Percentiles rank a stretch among this genome's conserved stretches.
These are phyloP conservation scores for Dalbergia cochinchinensis DNA, from an alignment of 306 rosid genomes.

Conservation along the genomic window DNA sequence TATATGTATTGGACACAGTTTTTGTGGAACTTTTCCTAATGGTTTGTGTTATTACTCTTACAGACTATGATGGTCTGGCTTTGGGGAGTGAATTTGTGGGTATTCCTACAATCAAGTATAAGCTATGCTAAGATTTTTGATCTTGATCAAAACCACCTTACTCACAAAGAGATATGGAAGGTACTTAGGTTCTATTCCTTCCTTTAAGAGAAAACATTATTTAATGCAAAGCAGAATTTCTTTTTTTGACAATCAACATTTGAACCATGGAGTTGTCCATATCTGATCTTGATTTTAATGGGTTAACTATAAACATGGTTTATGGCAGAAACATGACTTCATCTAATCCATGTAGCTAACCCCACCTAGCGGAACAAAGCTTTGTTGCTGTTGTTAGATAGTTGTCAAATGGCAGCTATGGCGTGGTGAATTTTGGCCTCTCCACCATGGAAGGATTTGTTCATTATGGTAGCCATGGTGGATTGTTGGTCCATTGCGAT, in stretches of 20 bases:
- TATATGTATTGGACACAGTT: not conserved
- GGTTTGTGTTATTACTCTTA: constrained; percentile 44
- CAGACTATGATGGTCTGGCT: constrained; percentile 99
- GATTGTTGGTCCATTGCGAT: too few species aligned
- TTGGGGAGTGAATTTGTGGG: constrained; percentile 96
- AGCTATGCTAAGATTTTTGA: constrained; percentile 87
- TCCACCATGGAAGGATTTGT: too few species aligned
- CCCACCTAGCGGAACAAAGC: too few species aligned
- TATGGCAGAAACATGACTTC: too few species aligned
- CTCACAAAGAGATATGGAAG: constrained; percentile 95
- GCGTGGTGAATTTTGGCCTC: too few species aligned
- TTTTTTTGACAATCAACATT: constrained; percentile 25
- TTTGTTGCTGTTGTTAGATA: too few species aligned
- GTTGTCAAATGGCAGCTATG: too few species aligned
- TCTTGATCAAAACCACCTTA: constrained; percentile 90
- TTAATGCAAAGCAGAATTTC: constrained; percentile 20
- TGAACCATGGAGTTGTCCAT: not conserved
- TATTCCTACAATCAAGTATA: constrained; percentile 72
- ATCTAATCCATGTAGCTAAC: too few species aligned
- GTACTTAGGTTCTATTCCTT: constrained; percentile 59
- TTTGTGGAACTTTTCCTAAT: constrained; percentile 37
- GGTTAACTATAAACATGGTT: too few species aligned
- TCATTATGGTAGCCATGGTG: too few species aligned
- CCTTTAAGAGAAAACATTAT: constrained; percentile 27
- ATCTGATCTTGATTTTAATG: not conserved